Evolutionary conservation across 2,329 filamentous ascomycete genomes (phyloP).

Genomic region (Chaetothyriales sp.): DNA sequence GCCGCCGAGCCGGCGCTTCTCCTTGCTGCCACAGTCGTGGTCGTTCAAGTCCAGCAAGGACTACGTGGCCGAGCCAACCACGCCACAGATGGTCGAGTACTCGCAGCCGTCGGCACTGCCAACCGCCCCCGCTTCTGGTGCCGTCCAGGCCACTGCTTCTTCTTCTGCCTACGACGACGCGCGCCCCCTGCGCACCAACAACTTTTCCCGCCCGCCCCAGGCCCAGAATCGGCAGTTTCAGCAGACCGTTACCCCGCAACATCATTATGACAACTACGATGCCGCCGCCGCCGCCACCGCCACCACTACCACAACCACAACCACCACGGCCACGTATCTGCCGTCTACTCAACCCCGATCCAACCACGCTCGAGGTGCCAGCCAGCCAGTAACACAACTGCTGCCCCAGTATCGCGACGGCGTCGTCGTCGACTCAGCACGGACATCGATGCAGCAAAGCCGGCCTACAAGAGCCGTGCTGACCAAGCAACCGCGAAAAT

Average conservation of each 20-base stretch:
- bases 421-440: slow-evolving; percentile 11
- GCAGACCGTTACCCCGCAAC: slow-evolving; percentile 2
- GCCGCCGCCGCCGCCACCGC: slow-evolving; percentile 16
- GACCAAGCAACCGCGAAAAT: slow-evolving; percentile 74
- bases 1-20: slow-evolving; percentile 50
- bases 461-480: slow-evolving; percentile 44
- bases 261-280: slow-evolving; percentile 16
- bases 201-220: slow-evolving; percentile 16
- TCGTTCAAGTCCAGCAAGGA: slow-evolving; percentile 45
- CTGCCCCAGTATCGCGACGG: slow-evolving; percentile 29
- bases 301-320: background rate
- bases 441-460: slow-evolving; percentile 30
- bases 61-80: slow-evolving; percentile 30
- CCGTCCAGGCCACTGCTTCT: slow-evolving; percentile 13
- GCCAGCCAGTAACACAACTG: slow-evolving; percentile 21
- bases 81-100: slow-evolving; percentile 24
- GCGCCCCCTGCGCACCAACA: slow-evolving; percentile 2
- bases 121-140: background rate
- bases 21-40: slow-evolving; percentile 52
- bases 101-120: slow-evolving; percentile 3
- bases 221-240: slow-evolving; percentile 11
- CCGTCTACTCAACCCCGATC: slow-evolving; percentile 2
- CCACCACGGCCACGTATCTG: background rate
- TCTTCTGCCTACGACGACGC: slow-evolving; percentile 5
- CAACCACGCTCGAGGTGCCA: slow-evolving; percentile 6